These are phyloP conservation scores for Didymella segeticola DNA, from an alignment of 2,329 filamentous ascomycete genomes.

Conservation along the genomic window DNA sequence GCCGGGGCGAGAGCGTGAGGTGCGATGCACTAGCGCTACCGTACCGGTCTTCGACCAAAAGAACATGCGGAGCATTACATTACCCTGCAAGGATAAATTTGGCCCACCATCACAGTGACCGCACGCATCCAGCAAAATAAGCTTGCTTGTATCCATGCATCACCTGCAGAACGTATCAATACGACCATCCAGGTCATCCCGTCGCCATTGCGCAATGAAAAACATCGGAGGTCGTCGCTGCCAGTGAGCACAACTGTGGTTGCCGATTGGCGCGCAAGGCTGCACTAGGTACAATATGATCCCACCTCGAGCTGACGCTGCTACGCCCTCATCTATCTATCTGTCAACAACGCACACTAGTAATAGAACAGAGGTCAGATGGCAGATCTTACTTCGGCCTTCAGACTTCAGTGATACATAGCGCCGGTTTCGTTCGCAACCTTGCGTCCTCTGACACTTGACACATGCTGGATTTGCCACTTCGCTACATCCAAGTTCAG, in stretches of 20 bases:
- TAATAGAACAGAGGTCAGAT: too few species aligned
- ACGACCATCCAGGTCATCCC: too few species aligned
- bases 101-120: background rate
- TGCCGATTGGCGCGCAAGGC: slow-evolving; percentile 9
- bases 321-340: background rate
- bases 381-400: background rate
- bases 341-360: background rate
- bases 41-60: slow-evolving; percentile 11
- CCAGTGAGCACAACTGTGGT: background rate
- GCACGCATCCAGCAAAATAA: slow-evolving; percentile 5
- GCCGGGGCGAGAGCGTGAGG: slow-evolving; percentile 16
- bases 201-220: background rate
- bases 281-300: slow-evolving; percentile 14
- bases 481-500: background rate
- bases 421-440: background rate
- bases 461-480: slow-evolving; percentile 2
- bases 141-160: background rate
- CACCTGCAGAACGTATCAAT: background rate
- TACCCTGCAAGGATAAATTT: slow-evolving; percentile 11
- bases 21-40: slow-evolving; percentile 16
- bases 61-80: slow-evolving; percentile 18
- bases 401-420: background rate
- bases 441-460: background rate
- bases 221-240: background rate
- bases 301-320: background rate